These are phyloP conservation scores for Penicillium diatomitis DNA, from an alignment of 495 filamentous ascomycete genomes.

Conservation along the genomic window DNA sequence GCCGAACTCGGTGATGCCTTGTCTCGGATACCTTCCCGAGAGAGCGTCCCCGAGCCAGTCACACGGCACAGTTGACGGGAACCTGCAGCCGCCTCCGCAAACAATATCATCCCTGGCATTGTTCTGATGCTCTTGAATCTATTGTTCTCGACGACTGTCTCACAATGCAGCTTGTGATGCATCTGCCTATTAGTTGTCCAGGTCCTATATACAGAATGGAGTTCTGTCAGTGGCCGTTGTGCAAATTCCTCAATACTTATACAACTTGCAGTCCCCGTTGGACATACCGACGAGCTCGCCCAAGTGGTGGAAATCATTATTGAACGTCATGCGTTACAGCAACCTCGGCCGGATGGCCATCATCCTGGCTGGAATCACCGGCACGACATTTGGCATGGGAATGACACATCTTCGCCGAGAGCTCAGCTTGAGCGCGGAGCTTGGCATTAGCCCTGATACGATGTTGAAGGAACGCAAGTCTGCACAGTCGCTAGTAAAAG, in stretches of 20 bases:
- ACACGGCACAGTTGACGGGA: neutral
- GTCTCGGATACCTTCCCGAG: conserved; percentile 5
- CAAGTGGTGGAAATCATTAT: too few species aligned
- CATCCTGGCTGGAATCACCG: conserved; percentile 7
- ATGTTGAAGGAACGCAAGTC: conserved; percentile 6
- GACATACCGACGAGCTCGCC: too few species aligned
- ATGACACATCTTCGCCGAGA: conserved; percentile 9
- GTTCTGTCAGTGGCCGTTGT: too few species aligned
- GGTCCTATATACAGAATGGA: neutral
- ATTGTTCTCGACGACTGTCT: conserved; percentile 5
- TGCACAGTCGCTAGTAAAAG: conserved; percentile 1
- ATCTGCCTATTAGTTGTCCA: neutral
- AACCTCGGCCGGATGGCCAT: neutral
- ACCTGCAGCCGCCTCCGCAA: conserved; percentile 12
- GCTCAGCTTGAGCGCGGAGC: conserved; percentile 17
- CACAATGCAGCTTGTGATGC: neutral
- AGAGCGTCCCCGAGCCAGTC: neutral
- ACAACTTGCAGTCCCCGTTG: too few species aligned
- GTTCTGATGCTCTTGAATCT: conserved; percentile 1
- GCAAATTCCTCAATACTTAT: too few species aligned
- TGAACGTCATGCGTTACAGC: conserved; percentile 6
- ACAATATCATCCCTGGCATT: conserved; percentile 12
- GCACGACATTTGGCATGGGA: conserved; percentile 5
- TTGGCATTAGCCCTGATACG: conserved; percentile 16
- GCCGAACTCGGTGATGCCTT: conserved; percentile 7